These are phyloP conservation scores for Pichia terricola DNA, from an alignment of 1,139 yeast genomes.

Conservation along the genomic window DNA sequence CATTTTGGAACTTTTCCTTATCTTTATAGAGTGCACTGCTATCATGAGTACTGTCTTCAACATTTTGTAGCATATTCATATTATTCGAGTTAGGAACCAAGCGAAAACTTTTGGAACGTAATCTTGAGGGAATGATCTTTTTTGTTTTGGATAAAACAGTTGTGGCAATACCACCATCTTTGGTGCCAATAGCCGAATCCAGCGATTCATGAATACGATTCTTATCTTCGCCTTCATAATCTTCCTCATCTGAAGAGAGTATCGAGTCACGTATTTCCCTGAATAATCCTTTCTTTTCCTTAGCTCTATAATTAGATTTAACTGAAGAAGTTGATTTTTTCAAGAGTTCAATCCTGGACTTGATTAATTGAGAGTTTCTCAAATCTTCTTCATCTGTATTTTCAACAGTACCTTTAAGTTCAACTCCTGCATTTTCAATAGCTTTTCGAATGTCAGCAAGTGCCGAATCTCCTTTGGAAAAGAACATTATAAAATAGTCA, in stretches of 20 bases:
- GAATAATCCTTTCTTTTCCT: slow-evolving; percentile 1
- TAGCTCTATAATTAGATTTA: slow-evolving; percentile 14
- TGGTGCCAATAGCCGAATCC: not conserved
- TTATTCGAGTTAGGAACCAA: not conserved
- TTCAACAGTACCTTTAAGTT: slow-evolving; percentile 13
- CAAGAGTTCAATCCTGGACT: slow-evolving; percentile 19
- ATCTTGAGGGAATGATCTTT: not conserved
- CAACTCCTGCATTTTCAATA: slow-evolving; percentile 21
- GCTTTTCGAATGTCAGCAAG: slow-evolving; percentile 19
- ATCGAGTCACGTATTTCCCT: slow-evolving; percentile 3
- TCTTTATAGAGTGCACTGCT: too few species aligned
- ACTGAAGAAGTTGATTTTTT: slow-evolving; percentile 19
- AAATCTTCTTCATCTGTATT: slow-evolving; percentile 14
- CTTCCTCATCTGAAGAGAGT: slow-evolving; percentile 9
- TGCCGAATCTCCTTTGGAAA: slow-evolving; percentile 34
- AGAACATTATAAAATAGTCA: slow-evolving; percentile 61
- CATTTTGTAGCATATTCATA: not conserved
- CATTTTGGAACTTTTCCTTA: not conserved
- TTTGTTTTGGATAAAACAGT: not conserved
- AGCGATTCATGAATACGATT: too few species aligned
- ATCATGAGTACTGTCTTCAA: not conserved
- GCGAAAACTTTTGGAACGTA: slow-evolving; percentile 1
- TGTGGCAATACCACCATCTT: not conserved
- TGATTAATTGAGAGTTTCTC: slow-evolving; percentile 15
- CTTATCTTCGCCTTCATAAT: not conserved